phyloP scores from a whole-genome alignment of 108 stramenopile species.

The Hondaea fermentalgiana region DNA sequence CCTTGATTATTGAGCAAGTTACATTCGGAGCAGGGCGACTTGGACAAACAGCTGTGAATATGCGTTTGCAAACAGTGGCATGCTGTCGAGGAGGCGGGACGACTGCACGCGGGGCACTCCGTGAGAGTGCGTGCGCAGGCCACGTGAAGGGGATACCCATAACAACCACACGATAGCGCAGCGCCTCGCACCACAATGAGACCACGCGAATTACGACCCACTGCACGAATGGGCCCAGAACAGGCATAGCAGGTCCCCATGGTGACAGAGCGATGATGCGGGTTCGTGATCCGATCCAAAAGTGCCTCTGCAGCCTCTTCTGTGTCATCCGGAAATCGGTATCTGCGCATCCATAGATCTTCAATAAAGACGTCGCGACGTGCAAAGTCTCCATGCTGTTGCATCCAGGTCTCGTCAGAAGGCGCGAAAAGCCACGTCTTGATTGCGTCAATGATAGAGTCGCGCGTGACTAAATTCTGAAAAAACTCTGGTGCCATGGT shows the following conservation, averaged over 20 bases:
- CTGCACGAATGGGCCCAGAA: not conserved
- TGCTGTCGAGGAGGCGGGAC: not conserved
- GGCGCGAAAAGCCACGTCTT: not conserved
- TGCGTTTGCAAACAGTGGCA: not conserved
- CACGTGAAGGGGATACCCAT: not conserved
- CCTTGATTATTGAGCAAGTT: too few relatives aligned
- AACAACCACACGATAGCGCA: not conserved
- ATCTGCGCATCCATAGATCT: not conserved
- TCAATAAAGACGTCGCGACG: slow-evolving; percentile 6
- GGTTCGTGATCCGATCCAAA: not conserved
- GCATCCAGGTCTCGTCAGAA: slow-evolving; percentile 7
- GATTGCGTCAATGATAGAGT: not conserved
- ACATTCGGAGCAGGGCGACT: too few relatives aligned
- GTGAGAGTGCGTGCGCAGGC: not conserved
- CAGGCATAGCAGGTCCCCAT: not conserved
- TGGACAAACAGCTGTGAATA: not conserved
- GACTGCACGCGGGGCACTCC: not conserved
- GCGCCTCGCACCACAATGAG: not conserved
- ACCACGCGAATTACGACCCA: not conserved
- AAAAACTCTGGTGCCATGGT: slow-evolving; percentile 78
- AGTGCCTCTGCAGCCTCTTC: not conserved
- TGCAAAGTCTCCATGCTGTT: not conserved
- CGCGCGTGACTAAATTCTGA: slow-evolving; percentile 43
- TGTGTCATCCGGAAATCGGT: not conserved
- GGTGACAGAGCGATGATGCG: not conserved